Conservation (phyloP, 1,284 basidiomycete species). For the Papiliotrema terrestris region DNA sequence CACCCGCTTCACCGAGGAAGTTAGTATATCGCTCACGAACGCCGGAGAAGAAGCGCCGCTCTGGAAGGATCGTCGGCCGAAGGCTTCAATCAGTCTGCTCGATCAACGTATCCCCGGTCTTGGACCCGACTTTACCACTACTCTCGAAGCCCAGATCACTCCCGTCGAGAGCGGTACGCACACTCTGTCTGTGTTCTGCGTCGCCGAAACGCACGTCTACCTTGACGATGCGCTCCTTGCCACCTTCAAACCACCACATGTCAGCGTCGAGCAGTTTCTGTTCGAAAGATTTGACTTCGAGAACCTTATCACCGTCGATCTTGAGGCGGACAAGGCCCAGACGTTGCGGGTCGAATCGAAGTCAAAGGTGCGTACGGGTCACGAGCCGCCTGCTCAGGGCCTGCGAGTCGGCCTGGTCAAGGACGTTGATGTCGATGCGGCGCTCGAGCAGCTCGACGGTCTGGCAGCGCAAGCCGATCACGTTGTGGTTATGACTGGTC, state of each 20-base stretch:
- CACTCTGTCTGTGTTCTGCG: not conserved
- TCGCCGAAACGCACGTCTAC: not conserved
- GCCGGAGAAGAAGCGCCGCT: not conserved
- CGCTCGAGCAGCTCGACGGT: not conserved
- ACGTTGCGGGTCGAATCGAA: not conserved
- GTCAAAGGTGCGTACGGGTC: not conserved
- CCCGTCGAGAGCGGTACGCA: not conserved
- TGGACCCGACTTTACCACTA: not conserved
- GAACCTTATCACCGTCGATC: not conserved
- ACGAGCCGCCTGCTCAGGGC: not conserved
- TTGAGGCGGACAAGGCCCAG: not conserved
- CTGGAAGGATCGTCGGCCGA: not conserved
- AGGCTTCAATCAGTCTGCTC: not conserved
- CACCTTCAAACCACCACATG: not conserved
- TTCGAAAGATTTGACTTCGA: constrained; percentile 3
- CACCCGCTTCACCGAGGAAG: not conserved
- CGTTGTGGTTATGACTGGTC: constrained; percentile 1
- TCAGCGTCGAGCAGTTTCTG: constrained; percentile 2
- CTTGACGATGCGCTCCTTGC: not conserved
- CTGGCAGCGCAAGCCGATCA: not conserved
- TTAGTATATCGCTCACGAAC: not conserved
- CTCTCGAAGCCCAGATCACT: not conserved
- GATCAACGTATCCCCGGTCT: not conserved
- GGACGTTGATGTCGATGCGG: not conserved
- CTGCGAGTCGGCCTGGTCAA: not conserved